A percentile compares a stretch with the other conserved stretches of the same genome.
Evolutionary conservation across 768 basidiomycete genomes (phyloP).

Genomic region (Butyriboletus loyo): DNA sequence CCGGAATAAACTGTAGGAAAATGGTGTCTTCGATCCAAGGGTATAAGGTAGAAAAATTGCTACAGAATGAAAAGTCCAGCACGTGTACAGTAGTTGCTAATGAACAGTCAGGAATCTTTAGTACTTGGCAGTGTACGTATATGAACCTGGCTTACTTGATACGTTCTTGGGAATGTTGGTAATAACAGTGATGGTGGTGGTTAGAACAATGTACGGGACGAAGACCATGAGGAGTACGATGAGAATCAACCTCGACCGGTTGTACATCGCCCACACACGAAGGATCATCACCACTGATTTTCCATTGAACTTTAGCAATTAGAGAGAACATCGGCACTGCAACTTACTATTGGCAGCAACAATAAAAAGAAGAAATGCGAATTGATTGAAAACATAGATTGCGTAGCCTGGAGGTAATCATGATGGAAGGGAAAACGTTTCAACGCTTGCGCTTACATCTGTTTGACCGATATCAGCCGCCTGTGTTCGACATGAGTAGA

Average conservation of each 20-base stretch:
- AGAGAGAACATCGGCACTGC: background rate
- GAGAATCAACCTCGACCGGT: constrained; percentile 1
- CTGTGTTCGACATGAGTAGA: background rate
- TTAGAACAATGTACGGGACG: background rate
- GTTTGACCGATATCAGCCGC: background rate
- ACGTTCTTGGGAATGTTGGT: background rate
- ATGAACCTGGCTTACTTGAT: background rate
- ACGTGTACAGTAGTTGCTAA: background rate
- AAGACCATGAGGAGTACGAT: background rate
- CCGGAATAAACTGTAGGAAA: background rate
- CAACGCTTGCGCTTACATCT: constrained; percentile 2
- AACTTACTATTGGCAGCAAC: constrained; percentile 5
- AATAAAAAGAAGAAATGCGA: constrained; percentile 2
- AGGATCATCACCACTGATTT: constrained; percentile 8
- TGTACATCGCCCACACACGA: constrained; percentile 10
- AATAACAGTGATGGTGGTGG: background rate
- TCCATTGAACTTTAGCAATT: background rate
- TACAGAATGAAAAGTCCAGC: background rate
- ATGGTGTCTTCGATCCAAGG: background rate
- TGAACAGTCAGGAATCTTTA: background rate
- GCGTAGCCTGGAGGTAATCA: background rate
- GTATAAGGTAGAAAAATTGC: background rate
- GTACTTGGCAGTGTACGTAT: too few relatives aligned
- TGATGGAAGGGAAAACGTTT: background rate
- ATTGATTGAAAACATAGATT: background rate